Evolutionary conservation across 2,329 filamentous ascomycete genomes (phyloP).

Genomic region (Balansia obtecta): DNA sequence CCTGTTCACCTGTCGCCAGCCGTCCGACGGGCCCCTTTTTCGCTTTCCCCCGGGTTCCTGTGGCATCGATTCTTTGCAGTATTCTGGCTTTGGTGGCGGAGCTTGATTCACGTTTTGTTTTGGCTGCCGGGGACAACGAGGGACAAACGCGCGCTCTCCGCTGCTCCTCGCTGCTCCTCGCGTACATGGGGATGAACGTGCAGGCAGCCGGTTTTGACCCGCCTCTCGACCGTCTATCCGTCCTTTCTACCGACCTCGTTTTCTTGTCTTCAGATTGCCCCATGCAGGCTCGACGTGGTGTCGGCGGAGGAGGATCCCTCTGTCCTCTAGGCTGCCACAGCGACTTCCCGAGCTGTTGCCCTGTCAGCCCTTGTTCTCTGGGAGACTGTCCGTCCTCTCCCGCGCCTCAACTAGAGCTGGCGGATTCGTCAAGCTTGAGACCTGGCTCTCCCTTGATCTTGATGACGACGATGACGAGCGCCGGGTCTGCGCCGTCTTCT

Average conservation of each 20-base stretch:
- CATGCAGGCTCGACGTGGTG: neutral
- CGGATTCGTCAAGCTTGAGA: neutral
- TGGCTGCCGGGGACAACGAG: neutral
- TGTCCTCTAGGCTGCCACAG: slow-evolving; percentile 23
- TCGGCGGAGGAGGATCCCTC: neutral
- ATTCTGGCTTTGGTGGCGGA: neutral
- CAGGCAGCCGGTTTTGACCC: neutral
- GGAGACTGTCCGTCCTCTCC: slow-evolving; percentile 1
- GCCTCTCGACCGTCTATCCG: neutral
- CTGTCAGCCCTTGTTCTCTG: slow-evolving; percentile 27
- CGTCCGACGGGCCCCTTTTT: neutral
- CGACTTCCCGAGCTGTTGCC: slow-evolving; percentile 34
- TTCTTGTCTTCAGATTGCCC: too few species aligned
- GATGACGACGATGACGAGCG: neutral
- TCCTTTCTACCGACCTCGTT: neutral
- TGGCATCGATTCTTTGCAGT: neutral
- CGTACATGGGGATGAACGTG: neutral
- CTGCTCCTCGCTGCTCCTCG: neutral
- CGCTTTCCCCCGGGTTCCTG: neutral
- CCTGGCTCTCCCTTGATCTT: neutral
- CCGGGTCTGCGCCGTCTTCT: neutral
- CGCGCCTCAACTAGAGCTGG: slow-evolving; percentile 16
- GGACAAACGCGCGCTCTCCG: neutral
- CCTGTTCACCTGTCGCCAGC: slow-evolving; percentile 4
- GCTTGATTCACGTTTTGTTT: neutral